These are phyloP conservation scores for Herpomyces periplanetae DNA, from an alignment of 2,329 filamentous ascomycete genomes.

Conservation along the genomic window DNA sequence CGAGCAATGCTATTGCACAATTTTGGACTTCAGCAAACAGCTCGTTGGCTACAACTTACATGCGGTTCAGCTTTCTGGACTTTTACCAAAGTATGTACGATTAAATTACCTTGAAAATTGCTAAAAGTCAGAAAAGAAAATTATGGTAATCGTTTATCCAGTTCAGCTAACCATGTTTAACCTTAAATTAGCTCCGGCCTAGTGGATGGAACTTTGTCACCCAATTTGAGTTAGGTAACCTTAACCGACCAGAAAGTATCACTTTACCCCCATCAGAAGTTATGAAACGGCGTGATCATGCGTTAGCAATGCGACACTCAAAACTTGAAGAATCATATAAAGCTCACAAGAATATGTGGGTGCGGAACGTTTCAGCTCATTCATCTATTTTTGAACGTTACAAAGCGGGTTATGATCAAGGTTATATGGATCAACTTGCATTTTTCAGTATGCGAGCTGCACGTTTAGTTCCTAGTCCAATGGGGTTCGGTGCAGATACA, in stretches of 20 bases:
- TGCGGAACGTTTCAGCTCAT: constrained; percentile 9
- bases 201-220: constrained; percentile 19
- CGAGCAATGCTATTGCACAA: constrained; percentile 9
- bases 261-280: constrained; percentile 8
- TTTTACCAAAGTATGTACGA: constrained; percentile 11
- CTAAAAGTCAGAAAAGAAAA: neutral
- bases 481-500: constrained; percentile 10
- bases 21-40: constrained; percentile 12
- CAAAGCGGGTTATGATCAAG: constrained; percentile 15
- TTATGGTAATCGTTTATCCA: neutral
- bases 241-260: constrained; percentile 9
- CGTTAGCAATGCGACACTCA: constrained; percentile 8
- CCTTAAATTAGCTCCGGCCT: constrained; percentile 15
- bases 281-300: constrained; percentile 7
- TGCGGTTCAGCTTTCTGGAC: constrained; percentile 19
- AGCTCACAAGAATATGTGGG: constrained; percentile 15
- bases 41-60: constrained; percentile 11
- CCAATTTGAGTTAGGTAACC: constrained; percentile 11
- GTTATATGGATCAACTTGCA: constrained; percentile 13
- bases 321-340: constrained; percentile 7
- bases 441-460: constrained; percentile 12
- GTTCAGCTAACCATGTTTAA: neutral
- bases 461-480: constrained; percentile 6
- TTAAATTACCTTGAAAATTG: neutral
- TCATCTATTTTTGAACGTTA: constrained; percentile 15